Evolutionary conservation across 2,329 filamentous ascomycete genomes (phyloP), one percentile per base, ranked within the genome.

Genomic region (Phialophora verrucosa): DNA sequence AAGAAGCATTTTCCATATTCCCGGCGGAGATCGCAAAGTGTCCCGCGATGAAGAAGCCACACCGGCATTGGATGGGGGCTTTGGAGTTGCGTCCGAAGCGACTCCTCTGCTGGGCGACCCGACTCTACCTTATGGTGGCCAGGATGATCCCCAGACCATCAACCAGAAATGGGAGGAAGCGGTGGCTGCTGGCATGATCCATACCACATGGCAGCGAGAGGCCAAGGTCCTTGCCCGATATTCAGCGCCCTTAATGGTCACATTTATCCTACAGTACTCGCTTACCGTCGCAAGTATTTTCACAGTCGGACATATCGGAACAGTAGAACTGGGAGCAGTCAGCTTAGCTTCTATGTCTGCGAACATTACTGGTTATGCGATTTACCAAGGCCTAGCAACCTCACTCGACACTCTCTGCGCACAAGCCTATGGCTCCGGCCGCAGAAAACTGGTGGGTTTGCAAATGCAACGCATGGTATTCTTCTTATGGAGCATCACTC

Each of bases 371-470:
- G 91, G 90, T 65, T 89, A 91, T 73, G 90, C 90, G 0, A 87
- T 91, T 17, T 90, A 91, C 75, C 90, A 93, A 75, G 72, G 72
- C 8, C 84, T 98, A 14, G 90, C 93, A 0, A 98, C 94, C 4
- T 92, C 90, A 70, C 83, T 98, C 44, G 94, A 98, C 78, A 98
- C 94, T 0, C 87, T 98, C 2, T 97, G 94, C 77, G 88, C 94
- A 0, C 94, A 98, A 78, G 94, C 95, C 0, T 98, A 96, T 75
- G 94, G 95, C 2, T 96, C 91, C 0, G 94, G 94, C 0, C 91
- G 90, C 76, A 96, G 91, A 75, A 91, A 93, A 72, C 86, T 98
- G 4, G 94, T 98, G 65, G 94, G 91, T 1, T 77, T 95, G 62
- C 91, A 95, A 73, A 84, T 92, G 69, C 91, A 95, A 78, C 85